Evolutionary conservation across 176 grass and related monocot species (phyloP).

Genomic region (Tillandsia fasciculata): DNA sequence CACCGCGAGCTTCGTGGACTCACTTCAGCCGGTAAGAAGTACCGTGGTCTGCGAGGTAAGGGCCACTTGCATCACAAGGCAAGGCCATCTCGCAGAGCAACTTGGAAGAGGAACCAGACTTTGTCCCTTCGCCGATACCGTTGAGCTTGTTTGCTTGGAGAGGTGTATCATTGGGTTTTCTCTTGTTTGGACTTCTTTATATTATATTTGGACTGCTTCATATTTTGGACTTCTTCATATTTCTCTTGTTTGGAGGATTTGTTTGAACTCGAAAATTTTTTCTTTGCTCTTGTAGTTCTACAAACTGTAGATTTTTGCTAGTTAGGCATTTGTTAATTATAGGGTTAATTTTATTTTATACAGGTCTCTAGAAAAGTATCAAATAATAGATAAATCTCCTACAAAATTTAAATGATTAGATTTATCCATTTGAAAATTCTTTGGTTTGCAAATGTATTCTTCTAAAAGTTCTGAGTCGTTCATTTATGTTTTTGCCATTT

Average conservation of each 20-base stretch:
- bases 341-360: too few species aligned
- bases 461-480: too few species aligned
- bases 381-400: too few species aligned
- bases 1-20: constrained; percentile 1
- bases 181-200: neutral
- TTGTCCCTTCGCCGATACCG: constrained; percentile 1
- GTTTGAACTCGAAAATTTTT: neutral
- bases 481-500: too few species aligned
- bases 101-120: neutral
- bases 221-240: neutral
- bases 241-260: neutral
- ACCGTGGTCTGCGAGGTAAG: neutral
- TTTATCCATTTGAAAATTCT: too few species aligned
- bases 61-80: neutral
- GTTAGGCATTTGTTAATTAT: neutral
- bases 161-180: neutral
- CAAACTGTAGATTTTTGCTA: neutral
- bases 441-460: too few species aligned
- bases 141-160: neutral
- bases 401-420: too few species aligned
- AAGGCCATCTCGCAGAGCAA: constrained; percentile 3
- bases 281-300: neutral
- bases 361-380: too few species aligned
- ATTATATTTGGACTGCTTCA: neutral
- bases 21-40: neutral